Evolutionary conservation across 2,329 filamentous ascomycete genomes (phyloP).

Genomic region (Exophiala sideris): DNA sequence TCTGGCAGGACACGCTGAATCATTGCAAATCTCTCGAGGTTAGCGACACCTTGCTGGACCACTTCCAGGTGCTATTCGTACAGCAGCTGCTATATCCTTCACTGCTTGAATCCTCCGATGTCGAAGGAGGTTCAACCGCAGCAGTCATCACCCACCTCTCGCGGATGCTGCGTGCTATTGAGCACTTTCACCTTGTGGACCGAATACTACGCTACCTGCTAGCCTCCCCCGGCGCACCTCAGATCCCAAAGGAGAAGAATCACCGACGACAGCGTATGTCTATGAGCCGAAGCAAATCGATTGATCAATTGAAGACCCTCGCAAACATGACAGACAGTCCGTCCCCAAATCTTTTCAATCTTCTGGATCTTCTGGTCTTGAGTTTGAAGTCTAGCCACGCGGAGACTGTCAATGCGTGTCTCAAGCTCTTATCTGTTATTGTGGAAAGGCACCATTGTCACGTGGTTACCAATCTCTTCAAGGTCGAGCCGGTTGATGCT

Average conservation of each 20-base stretch:
- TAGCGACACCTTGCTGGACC: conserved; percentile 86
- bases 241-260: conserved; percentile 34
- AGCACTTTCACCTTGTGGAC: conserved; percentile 91
- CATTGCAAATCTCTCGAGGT: conserved; percentile 91
- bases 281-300: conserved; percentile 74
- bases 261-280: conserved; percentile 38
- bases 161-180: conserved; percentile 83
- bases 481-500: conserved; percentile 33
- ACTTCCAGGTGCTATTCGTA: conserved; percentile 94
- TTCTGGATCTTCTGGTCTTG: conserved; percentile 84
- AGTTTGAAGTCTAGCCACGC: conserved; percentile 79
- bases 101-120: conserved; percentile 90
- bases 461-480: conserved; percentile 72
- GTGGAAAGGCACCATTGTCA: conserved; percentile 85
- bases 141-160: conserved; percentile 91
- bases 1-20: conserved; percentile 97
- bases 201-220: conserved; percentile 90
- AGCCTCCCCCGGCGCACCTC: conserved; percentile 58
- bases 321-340: conserved; percentile 70
- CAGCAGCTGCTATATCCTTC: conserved; percentile 96
- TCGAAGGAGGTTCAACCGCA: conserved; percentile 93
- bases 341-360: conserved; percentile 85
- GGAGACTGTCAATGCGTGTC: conserved; percentile 83
- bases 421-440: conserved; percentile 83
- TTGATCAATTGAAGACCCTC: conserved; percentile 79